phyloP scores from a whole-genome alignment of 106 monocot genomes.

The Xerophyta viscosa region DNA sequence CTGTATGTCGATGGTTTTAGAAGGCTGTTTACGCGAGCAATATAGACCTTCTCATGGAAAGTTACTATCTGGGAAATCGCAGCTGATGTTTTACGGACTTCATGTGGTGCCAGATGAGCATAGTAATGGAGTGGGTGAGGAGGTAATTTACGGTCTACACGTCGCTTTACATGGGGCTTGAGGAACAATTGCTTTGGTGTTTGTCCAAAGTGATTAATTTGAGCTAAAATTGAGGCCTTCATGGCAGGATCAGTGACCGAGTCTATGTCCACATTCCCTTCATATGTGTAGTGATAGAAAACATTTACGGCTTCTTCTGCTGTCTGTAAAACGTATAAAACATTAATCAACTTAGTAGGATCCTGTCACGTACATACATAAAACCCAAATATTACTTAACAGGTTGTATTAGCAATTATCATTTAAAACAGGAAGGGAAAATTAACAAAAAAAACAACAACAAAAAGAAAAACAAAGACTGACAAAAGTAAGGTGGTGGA shows the following conservation, averaged over 20 bases:
- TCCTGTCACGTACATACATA: no score
- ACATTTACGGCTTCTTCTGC: conserved; percentile 96
- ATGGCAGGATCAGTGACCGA: conserved; percentile 84
- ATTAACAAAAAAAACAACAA: no score
- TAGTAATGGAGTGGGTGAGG: conserved; percentile 72
- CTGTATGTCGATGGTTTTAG: conserved; percentile 71
- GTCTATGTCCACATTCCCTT: conserved; percentile 95
- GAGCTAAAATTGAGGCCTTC: conserved; percentile 96
- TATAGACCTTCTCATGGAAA: conserved; percentile 68
- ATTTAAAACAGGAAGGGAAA: no score
- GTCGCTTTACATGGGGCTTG: conserved; percentile 75
- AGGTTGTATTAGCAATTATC: no score
- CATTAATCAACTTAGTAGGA: no score
- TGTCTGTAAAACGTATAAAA: conserved; percentile 43
- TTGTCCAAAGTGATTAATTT: conserved; percentile 98
- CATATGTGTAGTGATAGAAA: conserved; percentile 99
- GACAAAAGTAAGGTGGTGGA: no score
- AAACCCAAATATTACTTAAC: no score
- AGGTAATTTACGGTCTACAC: conserved; percentile 44
- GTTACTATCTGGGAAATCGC: conserved; percentile 67
- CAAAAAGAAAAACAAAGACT: no score
- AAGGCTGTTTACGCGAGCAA: conserved; percentile 47
- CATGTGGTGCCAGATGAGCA: conserved; percentile 44
- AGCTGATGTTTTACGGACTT: conserved; percentile 42
- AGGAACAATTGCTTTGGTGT: conserved; percentile 92